Percentiles rank a stretch among this genome's conserved stretches.
phyloP scores from a whole-genome alignment of 768 basidiomycete species.

The Auricularia heimuer region DNA sequence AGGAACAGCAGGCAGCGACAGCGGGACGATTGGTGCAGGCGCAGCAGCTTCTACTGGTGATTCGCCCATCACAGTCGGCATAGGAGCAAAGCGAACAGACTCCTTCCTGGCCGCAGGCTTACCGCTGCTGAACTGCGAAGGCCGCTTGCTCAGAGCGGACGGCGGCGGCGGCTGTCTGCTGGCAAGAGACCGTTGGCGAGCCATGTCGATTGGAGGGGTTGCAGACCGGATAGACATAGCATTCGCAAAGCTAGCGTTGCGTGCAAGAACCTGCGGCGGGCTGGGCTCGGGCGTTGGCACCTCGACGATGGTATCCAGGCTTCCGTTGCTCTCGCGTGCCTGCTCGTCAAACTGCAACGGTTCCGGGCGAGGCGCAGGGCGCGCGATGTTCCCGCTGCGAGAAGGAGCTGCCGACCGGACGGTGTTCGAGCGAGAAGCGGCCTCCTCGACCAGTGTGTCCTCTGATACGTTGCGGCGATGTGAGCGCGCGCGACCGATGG shows the following conservation, averaged over 20 bases:
- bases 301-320: not conserved
- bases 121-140: not conserved
- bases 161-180: not conserved
- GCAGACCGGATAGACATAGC: not conserved
- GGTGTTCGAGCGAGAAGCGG: no score
- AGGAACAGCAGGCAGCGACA: not conserved
- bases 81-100: constrained; percentile 1
- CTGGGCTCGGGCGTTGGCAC: not conserved
- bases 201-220: not conserved
- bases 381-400: no score
- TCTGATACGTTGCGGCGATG: not conserved
- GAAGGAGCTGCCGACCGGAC: no score
- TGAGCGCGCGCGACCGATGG: not conserved
- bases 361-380: not conserved
- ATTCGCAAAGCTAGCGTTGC: not conserved
- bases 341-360: not conserved
- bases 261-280: not conserved
- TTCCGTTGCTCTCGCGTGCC: not conserved
- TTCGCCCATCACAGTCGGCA: not conserved
- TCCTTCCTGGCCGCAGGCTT: not conserved
- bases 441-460: not conserved
- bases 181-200: not conserved
- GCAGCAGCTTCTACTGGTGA: not conserved
- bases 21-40: not conserved
- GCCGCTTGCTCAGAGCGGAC: not conserved